Conservation (phyloP, 192 early-diverging fungal species). For the Coemansia sp. region DNA sequence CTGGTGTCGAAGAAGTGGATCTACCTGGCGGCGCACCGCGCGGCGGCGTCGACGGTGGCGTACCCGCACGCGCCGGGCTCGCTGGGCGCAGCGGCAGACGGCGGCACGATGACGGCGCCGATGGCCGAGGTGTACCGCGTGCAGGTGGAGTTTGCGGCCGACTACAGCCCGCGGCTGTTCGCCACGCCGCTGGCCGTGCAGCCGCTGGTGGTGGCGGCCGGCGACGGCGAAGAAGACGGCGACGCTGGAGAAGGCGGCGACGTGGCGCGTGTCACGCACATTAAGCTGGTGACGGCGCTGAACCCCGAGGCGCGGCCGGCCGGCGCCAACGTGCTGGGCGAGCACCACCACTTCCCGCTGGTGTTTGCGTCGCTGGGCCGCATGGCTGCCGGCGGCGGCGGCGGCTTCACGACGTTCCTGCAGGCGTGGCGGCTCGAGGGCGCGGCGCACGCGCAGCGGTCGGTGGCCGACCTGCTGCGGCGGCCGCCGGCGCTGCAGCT, state of each 20-base stretch:
- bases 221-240: constrained; percentile 3
- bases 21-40: constrained; percentile 41
- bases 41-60: constrained; percentile 28
- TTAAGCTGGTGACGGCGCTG: constrained; percentile 50
- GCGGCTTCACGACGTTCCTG: constrained; percentile 24
- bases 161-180: constrained; percentile 52
- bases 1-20: constrained; percentile 54
- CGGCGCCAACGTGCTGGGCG: constrained; percentile 46
- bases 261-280: constrained; percentile 29
- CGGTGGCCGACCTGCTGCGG: constrained; percentile 32
- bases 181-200: constrained; percentile 47
- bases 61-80: constrained; percentile 46
- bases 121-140: constrained; percentile 47
- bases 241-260: constrained; percentile 12
- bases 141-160: constrained; percentile 52
- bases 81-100: constrained; percentile 20
- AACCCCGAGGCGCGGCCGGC: constrained; percentile 45
- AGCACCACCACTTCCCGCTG: constrained; percentile 46
- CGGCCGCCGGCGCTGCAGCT: constrained; percentile 41
- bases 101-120: constrained; percentile 33
- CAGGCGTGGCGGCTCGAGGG: constrained; percentile 51
- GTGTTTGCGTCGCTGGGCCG: constrained; percentile 40
- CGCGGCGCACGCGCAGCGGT: constrained; percentile 39
- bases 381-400: neutral
- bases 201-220: constrained; percentile 29